Base-by-base conservation (phyloP, 2,329 filamentous ascomycete genomes). In the Graphilbum sp. region DNA sequence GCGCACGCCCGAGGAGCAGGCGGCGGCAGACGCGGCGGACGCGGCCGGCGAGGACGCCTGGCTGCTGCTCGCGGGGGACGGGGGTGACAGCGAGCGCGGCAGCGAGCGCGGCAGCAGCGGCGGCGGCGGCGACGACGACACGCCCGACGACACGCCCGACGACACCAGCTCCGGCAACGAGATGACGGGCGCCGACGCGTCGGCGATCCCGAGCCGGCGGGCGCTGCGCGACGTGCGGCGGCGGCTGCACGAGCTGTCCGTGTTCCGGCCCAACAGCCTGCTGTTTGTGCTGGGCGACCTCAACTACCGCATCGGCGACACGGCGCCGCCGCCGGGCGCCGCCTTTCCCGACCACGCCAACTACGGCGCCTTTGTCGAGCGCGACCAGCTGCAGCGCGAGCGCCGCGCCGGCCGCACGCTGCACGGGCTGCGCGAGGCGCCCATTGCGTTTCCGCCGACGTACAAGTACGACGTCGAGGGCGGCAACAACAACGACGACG, bases 201-300 rank as follows among this genome's bases (percentile, higher is more conserved):
- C 9, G 9, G 7, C 23, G 12, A 12, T 25, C 7, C 7, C 12
- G 23, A 12, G 7, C 12, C 9, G 12, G 32, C 9, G 3, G 7
- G 9, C 17, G 12, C 32, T 20, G 10, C 12, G 7, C 12, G 35
- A 38, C 9, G 40, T 52, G 3, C 43, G 49, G 37, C 42, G 43
- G 21, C 44, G 42, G 24, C 58, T 75, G 4, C 67, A 72, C 47
- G 56, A 69, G 45, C 60, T 73, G 31, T 75, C 74, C 25, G 72
- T 96, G 40, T 95, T 87, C 61, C 73, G 71, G 36, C 74, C 83
- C 1, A 69, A 67, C 4, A 76, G 76, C 4, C 76, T 93, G 54
- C 64, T 95, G 1, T 93, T 96, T 54, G 66, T 96, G 34, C 80
- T 79, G 0, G 90, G 90, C 19, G 90, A 98, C 55, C 69, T 98